phyloP scores from a whole-genome alignment of 192 early-diverging fungal species.

The Chytriomyces sp. region DNA sequence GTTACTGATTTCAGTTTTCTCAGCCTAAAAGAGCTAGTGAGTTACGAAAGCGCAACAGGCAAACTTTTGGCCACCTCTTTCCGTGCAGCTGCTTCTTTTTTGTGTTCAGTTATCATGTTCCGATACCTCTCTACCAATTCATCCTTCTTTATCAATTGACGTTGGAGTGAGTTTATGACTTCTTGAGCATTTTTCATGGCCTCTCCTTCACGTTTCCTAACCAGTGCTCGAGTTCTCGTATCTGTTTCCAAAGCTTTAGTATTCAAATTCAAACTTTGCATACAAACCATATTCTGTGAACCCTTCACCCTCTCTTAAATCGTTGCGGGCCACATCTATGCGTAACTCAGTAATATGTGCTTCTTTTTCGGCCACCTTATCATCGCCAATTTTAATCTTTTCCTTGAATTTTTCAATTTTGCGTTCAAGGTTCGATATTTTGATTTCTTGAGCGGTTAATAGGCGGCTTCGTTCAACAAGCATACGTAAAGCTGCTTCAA shows the following conservation, averaged over 20 bases:
- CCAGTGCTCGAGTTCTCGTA: neutral
- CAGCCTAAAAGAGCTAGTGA: neutral
- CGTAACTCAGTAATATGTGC: conserved; percentile 33
- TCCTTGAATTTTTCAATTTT: conserved; percentile 28
- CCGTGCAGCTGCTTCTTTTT: conserved; percentile 35
- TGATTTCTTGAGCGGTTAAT: conserved; percentile 43
- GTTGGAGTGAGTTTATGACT: conserved; percentile 46
- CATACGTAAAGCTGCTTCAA: conserved; percentile 47
- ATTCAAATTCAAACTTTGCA: neutral
- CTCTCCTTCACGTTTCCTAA: conserved; percentile 34
- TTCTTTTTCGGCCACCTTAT: conserved; percentile 21
- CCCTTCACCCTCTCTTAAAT: conserved; percentile 18
- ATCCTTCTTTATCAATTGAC: conserved; percentile 46
- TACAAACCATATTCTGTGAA: conserved; percentile 3
- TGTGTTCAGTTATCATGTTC: conserved; percentile 40
- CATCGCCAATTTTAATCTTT: conserved; percentile 13
- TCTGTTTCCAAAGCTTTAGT: neutral
- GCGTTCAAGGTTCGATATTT: conserved; percentile 39
- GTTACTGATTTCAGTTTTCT: conserved; percentile 18
- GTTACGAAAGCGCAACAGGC: neutral
- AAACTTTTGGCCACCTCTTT: conserved; percentile 20
- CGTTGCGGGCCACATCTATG: conserved; percentile 13
- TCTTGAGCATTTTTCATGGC: conserved; percentile 45
- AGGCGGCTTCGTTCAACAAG: conserved; percentile 45
- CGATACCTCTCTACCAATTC: conserved; percentile 48